Percentiles rank a stretch among this genome's conserved stretches.
Conservation (phyloP, 2,329 filamentous ascomycete species). For the Lecanicillium sp. region DNA sequence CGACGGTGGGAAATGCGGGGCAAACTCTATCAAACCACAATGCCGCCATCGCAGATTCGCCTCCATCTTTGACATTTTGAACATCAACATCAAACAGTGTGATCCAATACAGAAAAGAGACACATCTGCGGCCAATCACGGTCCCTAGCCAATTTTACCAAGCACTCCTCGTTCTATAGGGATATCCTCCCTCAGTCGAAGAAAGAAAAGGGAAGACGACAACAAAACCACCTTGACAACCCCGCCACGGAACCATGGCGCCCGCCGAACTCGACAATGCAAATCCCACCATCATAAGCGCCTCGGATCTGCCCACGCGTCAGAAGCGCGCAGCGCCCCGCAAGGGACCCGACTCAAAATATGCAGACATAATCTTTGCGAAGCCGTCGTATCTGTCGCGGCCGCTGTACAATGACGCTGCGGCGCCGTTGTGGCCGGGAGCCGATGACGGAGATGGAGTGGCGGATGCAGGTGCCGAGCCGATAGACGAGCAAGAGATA, state of each 20-base stretch:
- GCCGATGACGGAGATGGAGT: constrained; percentile 33
- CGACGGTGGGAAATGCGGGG: constrained; percentile 3
- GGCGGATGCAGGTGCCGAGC: constrained; percentile 59
- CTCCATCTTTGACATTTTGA: neutral
- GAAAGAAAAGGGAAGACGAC: neutral
- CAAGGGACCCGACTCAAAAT: constrained; percentile 37
- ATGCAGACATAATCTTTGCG: constrained; percentile 37
- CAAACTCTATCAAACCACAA: neutral
- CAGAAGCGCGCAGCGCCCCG: constrained; percentile 40
- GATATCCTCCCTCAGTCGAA: neutral
- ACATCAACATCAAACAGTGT: neutral
- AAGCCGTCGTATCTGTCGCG: constrained; percentile 34
- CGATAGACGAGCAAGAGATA: constrained; percentile 95
- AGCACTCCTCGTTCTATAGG: too few species aligned
- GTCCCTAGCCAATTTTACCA: too few species aligned
- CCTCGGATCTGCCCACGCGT: constrained; percentile 80
- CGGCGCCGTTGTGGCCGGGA: constrained; percentile 19
- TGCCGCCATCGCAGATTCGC: too few species aligned
- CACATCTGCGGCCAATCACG: too few species aligned
- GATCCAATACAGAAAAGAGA: neutral
- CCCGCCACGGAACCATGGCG: constrained; percentile 17
- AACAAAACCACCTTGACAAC: neutral
- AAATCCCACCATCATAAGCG: constrained; percentile 87
- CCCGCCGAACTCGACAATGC: constrained; percentile 54
- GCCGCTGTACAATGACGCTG: constrained; percentile 29